Evolutionary conservation across 768 basidiomycete genomes (phyloP), one percentile per base, ranked within the genome.

Genomic region (Kwoniella pini): DNA sequence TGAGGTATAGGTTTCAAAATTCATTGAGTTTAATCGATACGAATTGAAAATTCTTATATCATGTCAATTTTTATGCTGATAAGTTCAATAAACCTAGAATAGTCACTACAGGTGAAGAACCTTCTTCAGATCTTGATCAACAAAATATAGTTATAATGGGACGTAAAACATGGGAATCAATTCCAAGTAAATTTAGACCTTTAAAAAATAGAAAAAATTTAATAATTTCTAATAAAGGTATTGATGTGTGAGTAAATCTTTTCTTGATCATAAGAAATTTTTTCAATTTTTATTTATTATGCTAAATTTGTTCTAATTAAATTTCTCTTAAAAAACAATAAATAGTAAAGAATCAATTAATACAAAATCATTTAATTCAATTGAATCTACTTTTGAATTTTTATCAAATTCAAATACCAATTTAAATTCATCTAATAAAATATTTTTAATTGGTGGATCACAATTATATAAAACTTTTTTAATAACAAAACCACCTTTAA

Each of bases 131-230:
- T 13, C 48, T 40, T 6, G 13, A 45, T 0, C 3, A 46, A 11
- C 52, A 38, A 59, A 98, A 97, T 79, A 85, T 84, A 0, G 87
- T 97, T 19, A 81, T 97, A 56, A 97, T 99, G 95, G 96, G 96
- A 12, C 84, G 95, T 57, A 92, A 90, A 72, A 95, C 93, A 13
- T 99, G 96, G 96, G 92, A 97, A 80, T 90, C 90, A 75, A 97
- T 99, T 55, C 95, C 96, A 7, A 65, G 73, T 19, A 89, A 86
- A 76, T 89, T 88, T 79, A 83, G 89, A 63, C 96, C 96, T 4
- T 82, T 99, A 19, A 81, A 83, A 40, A 84, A 83, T 43, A 83
- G 96, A 50, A 56, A 83, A 55, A 99, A 98, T 73, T 76, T 94
- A 24, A 86, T 99, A 19, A 56, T 57, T 79, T 94, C 60, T 87